Evolutionary conservation across 768 basidiomycete species (phyloP), one percentile per base, ranked within the genome.

Genomic region (Xerocomellus intermedius): DNA sequence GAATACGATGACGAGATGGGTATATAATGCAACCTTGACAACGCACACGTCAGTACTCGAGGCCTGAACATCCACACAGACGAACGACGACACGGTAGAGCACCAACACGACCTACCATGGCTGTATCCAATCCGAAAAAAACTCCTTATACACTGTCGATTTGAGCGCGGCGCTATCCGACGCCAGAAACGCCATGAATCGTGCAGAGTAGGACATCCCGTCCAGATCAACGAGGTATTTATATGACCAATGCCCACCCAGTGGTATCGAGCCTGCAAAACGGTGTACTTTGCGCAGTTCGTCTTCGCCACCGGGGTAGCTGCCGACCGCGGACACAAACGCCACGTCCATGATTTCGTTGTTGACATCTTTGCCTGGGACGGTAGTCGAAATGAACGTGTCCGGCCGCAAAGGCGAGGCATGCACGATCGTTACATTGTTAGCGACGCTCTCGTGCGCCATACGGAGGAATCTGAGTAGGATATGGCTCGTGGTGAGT

Each of bases 171-270:
- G 86, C 91, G 58, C 91, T 92, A 69, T 96, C 93, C 50, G 89
- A 94, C 41, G 86, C 87, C 63, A 94, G 71, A 66, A 92, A 85
- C 1, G 86, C 80, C 80, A 93, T 84, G 69, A 97, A 94, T 13
- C 93, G 80, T 3, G 87, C 95, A 26, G 89, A 93, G 71, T 98
- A 98, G 19, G 91, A 87, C 90, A 94, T 95, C 16, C 96, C 95
- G 65, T 97, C 95, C 53, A 98, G 72, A 71, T 98, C 95, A 57
- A 95, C 73, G 35, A 96, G 78, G 65, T 95, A 93, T 75, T 97
- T 96, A 77, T 94, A 92, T 55, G 85, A 77, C 95, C 95, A 98
- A 64, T 94, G 88, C 52, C 85, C 80, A 7, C 91, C 91, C 1
- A 98, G 75, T 3, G 88, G 86, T 1, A 91, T 92, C 1, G 89